A percentile compares a stretch with the other conserved stretches of the same genome.
phyloP scores from a whole-genome alignment of 1,284 basidiomycete genomes.

The Ceratobasidium sp. region DNA sequence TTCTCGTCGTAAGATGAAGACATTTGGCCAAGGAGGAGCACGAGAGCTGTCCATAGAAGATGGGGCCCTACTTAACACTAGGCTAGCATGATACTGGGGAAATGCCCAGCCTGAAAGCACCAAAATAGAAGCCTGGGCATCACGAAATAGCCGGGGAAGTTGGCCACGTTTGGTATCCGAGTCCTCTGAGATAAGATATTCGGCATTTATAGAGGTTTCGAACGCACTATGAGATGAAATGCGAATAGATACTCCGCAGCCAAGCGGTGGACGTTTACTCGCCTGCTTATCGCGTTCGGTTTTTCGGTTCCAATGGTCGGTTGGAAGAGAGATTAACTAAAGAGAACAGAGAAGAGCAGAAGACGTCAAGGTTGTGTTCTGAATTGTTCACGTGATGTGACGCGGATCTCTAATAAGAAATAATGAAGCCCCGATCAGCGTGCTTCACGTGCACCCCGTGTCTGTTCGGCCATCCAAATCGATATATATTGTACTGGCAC shows the following conservation, averaged over 20 bases:
- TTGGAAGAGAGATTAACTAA: background rate
- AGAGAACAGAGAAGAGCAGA: too few species aligned
- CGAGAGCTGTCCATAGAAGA: background rate
- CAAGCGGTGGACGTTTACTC: conserved; percentile 23
- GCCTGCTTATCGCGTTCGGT: conserved; percentile 30
- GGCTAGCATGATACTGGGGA: background rate
- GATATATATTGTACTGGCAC: conserved; percentile 13
- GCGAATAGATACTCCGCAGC: background rate
- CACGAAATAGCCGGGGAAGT: conserved; percentile 3
- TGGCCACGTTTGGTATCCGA: conserved; percentile 2
- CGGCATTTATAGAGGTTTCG: background rate
- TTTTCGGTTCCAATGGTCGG: conserved; percentile 15
- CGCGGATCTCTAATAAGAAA: conserved; percentile 11
- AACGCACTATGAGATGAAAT: conserved; percentile 7
- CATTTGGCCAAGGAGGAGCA: conserved; percentile 11
- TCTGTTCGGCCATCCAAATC: conserved; percentile 4
- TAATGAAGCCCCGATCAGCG: conserved; percentile 39
- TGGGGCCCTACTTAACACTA: conserved; percentile 25
- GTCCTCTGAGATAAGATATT: conserved; percentile 29
- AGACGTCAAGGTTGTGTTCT: background rate
- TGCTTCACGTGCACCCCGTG: conserved; percentile 16
- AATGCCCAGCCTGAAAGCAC: conserved; percentile 32
- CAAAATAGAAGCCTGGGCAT: conserved; percentile 37
- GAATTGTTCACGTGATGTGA: conserved; percentile 12
- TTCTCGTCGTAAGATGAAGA: conserved; percentile 29